Evolutionary conservation across 768 basidiomycete genomes (phyloP), one percentile per base, ranked within the genome.

Genomic region (Mycena maculata): DNA sequence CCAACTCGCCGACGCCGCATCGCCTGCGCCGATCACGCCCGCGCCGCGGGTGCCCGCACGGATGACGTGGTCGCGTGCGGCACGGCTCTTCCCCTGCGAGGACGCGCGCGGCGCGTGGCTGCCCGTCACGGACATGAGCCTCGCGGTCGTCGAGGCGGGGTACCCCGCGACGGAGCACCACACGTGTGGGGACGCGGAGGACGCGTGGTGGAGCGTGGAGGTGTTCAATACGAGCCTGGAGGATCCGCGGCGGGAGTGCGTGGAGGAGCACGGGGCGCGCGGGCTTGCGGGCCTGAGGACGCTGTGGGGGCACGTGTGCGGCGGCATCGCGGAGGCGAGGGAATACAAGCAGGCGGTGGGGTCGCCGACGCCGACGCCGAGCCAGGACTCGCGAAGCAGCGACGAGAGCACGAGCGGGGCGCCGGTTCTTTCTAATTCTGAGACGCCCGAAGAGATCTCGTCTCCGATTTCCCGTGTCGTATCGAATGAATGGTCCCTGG

Each of bases 31-130:
- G 16, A 65, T 72, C 23, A 42, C 64, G 30, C 58, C 74, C 44
- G 38, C 52, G 4, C 74, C 73, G 20, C 68, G 71, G 30, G 67
- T 71, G 22, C 78, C 78, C 12, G 68, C 72, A 1, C 73, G 78
- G n/a, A 77, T 78, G 76, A 70, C 71, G 44, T 83, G 82, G 82
- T 81, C 80, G n/a, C 75, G 81, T 11, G 73, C 76, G 9, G 74
- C 73, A 22, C 77, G 82, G 11, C 77, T 81, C 13, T 83, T 83
- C 71, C 82, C 82, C 3, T 71, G 74, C 59, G 82, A 83, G 22
- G 47, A 68, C 30, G 57, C 69, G 47, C 62, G 54, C 45, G 45
- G 61, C 31, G 55, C 60, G 27, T 62, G 56, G 31, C 74, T 83
- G 2, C 82, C 82, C 36, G 77, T 83, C 67, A 63, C 58, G 11